These are phyloP conservation scores for Ophiostoma montium DNA, from an alignment of 2,329 filamentous ascomycete species.

Conservation along the genomic window DNA sequence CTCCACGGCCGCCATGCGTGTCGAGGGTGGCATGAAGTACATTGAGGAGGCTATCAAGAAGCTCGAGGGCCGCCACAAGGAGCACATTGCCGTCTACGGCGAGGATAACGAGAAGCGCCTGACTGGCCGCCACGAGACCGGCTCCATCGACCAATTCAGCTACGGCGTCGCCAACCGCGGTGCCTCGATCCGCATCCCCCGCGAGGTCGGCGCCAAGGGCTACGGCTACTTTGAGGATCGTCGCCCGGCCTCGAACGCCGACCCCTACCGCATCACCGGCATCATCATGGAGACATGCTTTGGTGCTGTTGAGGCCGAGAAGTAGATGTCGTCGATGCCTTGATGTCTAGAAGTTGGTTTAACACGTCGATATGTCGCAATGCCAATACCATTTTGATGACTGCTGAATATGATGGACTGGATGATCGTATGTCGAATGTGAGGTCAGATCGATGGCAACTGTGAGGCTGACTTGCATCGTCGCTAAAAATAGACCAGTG, in stretches of 20 bases:
- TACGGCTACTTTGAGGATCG: slow-evolving; percentile 50
- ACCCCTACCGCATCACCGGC: slow-evolving; percentile 56
- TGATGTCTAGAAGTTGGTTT: not conserved
- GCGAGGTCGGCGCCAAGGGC: slow-evolving; percentile 58
- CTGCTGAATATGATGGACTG: no score
- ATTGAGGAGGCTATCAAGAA: slow-evolving; percentile 83
- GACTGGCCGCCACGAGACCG: slow-evolving; percentile 89
- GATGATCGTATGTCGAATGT: no score
- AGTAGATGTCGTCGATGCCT: not conserved
- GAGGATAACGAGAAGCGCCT: slow-evolving; percentile 92
- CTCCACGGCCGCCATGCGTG: slow-evolving; percentile 76
- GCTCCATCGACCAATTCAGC: slow-evolving; percentile 81
- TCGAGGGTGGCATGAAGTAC: slow-evolving; percentile 85
- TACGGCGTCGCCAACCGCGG: slow-evolving; percentile 95
- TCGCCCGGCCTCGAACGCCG: slow-evolving; percentile 60
- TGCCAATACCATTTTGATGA: not conserved
- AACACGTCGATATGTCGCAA: not conserved
- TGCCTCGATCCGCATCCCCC: slow-evolving; percentile 69
- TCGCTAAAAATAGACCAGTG: no score
- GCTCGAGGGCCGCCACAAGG: slow-evolving; percentile 60
- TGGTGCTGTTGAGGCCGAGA: slow-evolving; percentile 11
- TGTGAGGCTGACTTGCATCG: no score
- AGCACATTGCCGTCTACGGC: slow-evolving; percentile 84
- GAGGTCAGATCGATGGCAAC: no score
- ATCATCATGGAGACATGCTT: slow-evolving; percentile 22